These are phyloP conservation scores for Halophytophthora batemanensis DNA, from an alignment of 352 stramenopile species.

Conservation along the genomic window DNA sequence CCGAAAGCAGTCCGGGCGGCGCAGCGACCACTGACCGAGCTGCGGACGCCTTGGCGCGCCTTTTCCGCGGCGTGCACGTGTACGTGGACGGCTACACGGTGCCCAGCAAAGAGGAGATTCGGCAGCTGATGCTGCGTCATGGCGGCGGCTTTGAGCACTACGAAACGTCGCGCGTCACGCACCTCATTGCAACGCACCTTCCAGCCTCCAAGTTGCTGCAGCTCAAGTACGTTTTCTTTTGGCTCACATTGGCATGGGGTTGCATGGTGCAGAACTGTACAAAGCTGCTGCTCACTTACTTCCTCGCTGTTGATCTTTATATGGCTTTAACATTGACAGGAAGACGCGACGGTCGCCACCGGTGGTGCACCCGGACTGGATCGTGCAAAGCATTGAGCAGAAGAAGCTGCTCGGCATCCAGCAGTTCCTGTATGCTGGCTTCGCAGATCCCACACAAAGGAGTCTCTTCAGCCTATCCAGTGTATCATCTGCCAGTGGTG, in stretches of 20 bases:
- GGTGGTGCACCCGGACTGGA: slow-evolving; percentile 90
- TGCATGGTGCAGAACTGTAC: too few relatives aligned
- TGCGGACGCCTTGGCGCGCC: background rate
- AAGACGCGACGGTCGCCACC: slow-evolving; percentile 56
- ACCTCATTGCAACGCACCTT: slow-evolving; percentile 86
- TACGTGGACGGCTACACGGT: slow-evolving; percentile 88
- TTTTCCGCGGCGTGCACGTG: slow-evolving; percentile 81
- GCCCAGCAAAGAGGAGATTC: slow-evolving; percentile 83
- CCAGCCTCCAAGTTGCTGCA: slow-evolving; percentile 83
- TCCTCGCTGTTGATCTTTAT: background rate
- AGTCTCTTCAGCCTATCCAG: slow-evolving; percentile 27
- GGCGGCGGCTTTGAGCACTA: slow-evolving; percentile 90
- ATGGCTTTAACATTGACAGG: slow-evolving; percentile 20
- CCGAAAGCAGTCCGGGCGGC: background rate
- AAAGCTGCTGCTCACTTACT: background rate
- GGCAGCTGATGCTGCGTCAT: slow-evolving; percentile 68
- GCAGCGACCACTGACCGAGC: background rate
- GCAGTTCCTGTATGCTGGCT: slow-evolving; percentile 84
- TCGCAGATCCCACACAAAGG: slow-evolving; percentile 67
- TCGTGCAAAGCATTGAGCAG: slow-evolving; percentile 85
- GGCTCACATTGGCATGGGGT: slow-evolving; percentile 7
- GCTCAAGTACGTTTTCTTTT: slow-evolving; percentile 50
- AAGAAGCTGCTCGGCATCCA: slow-evolving; percentile 65
- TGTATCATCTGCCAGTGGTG: background rate
- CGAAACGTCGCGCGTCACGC: slow-evolving; percentile 78